Conservation (phyloP, 169 alveolate species). For the Plasmodium malariae region DNA sequence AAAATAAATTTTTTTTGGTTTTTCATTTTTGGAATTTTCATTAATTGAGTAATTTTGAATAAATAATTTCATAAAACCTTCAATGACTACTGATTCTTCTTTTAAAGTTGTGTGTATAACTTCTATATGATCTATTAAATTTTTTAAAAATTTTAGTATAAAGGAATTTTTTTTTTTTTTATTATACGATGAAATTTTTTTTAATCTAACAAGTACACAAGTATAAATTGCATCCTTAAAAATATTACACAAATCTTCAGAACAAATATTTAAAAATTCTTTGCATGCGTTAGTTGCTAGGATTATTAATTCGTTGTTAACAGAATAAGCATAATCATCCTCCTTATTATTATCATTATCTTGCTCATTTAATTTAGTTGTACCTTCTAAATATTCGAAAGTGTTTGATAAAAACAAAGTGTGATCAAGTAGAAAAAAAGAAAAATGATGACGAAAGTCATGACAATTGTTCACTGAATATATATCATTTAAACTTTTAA, state of each 20-base stretch:
- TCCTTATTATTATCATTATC: not conserved
- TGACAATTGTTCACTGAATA: conserved; percentile 40
- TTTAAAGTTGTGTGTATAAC: conserved; percentile 46
- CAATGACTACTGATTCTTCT: conserved; percentile 61
- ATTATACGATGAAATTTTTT: conserved; percentile 34
- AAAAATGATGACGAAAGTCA: conserved; percentile 69
- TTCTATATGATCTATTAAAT: conserved; percentile 44
- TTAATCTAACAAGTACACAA: conserved; percentile 69
- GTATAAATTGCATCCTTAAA: conserved; percentile 76
- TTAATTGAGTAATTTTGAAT: conserved; percentile 20
- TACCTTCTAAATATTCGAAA: conserved; percentile 57
- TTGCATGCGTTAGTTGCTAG: conserved; percentile 75
- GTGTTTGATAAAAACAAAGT: conserved; percentile 69
- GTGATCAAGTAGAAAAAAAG: conserved; percentile 63
- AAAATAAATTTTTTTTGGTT: too few species aligned
- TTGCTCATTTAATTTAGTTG: conserved; percentile 1
- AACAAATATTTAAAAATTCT: conserved; percentile 69
- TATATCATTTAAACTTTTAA: conserved; percentile 60
- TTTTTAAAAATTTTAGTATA: conserved; percentile 56
- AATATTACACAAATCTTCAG: conserved; percentile 47
- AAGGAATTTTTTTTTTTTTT: conserved; percentile 52
- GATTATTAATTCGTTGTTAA: conserved; percentile 49
- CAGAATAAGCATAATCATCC: conserved; percentile 47
- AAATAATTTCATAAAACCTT: conserved; percentile 45
- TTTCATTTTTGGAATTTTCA: not conserved